phyloP scores from a whole-genome alignment of 352 stramenopile species.

The Pythium periplocum region DNA sequence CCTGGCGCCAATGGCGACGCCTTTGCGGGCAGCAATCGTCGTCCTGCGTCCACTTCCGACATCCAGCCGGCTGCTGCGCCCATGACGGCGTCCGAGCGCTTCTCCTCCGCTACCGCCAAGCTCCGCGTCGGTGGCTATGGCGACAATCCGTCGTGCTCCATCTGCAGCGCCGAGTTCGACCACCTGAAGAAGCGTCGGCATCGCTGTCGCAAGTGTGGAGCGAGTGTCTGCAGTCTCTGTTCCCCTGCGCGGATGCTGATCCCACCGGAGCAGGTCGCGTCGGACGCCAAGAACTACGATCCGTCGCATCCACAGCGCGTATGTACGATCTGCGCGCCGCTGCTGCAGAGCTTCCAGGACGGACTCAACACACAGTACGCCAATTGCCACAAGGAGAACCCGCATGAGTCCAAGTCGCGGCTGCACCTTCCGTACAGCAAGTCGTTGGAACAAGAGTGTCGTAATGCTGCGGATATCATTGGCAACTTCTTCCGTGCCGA shows the following conservation, averaged over 20 bases:
- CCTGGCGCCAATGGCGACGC: neutral
- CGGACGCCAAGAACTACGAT: conserved; percentile 60
- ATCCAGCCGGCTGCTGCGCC: conserved; percentile 1
- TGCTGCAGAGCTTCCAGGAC: conserved; percentile 71
- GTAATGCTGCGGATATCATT: conserved; percentile 70
- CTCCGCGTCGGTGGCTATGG: conserved; percentile 34
- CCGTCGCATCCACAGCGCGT: conserved; percentile 69
- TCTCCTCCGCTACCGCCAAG: conserved; percentile 21
- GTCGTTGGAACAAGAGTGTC: conserved; percentile 72
- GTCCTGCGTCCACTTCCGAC: conserved; percentile 31
- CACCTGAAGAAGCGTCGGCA: conserved; percentile 60
- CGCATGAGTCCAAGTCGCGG: conserved; percentile 61
- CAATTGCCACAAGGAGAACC: conserved; percentile 81
- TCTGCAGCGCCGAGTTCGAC: conserved; percentile 79
- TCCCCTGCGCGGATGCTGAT: conserved; percentile 73
- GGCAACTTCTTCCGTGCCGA: conserved; percentile 76
- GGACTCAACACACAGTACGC: conserved; percentile 64
- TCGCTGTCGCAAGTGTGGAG: conserved; percentile 69
- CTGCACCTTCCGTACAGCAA: conserved; percentile 71
- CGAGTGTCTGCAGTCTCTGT: conserved; percentile 61
- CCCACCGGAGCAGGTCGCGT: conserved; percentile 53
- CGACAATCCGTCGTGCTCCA: conserved; percentile 62
- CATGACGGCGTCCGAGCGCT: conserved; percentile 6
- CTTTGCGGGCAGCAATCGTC: conserved; percentile 8
- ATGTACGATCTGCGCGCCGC: conserved; percentile 74